Evolutionary conservation across 129 eudicot species (phyloP).

Genomic region (Dittrichia graveolens): DNA sequence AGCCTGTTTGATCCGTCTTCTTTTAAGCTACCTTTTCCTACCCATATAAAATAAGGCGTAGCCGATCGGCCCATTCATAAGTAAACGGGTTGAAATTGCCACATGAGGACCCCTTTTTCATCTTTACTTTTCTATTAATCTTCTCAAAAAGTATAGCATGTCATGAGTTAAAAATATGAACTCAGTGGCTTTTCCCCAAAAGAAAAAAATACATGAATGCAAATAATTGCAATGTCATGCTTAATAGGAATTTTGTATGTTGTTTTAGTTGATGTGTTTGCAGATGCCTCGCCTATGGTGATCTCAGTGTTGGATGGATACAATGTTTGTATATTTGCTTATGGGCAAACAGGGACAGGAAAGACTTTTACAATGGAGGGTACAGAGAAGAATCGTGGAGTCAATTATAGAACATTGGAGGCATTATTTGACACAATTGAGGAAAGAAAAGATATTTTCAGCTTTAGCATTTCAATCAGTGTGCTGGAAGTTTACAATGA

Average conservation of each 20-base stretch:
- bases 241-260: conserved; percentile 21
- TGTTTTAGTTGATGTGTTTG: conserved; percentile 48
- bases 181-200: neutral
- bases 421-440: conserved; percentile 33
- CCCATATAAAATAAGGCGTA: neutral
- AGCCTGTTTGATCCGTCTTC: neutral
- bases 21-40: too few relatives aligned
- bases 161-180: neutral
- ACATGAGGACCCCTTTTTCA: neutral
- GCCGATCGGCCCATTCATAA: neutral
- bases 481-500: conserved; percentile 57
- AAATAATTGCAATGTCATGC: neutral
- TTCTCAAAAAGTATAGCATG: neutral
- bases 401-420: conserved; percentile 48
- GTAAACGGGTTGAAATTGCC: neutral
- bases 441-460: conserved; percentile 41
- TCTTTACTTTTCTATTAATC: neutral
- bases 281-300: conserved; percentile 50
- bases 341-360: conserved; percentile 55
- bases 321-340: conserved; percentile 53
- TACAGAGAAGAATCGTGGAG: conserved; percentile 47
- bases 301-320: conserved; percentile 53
- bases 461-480: conserved; percentile 37
- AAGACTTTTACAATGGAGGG: conserved; percentile 62
- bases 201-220: neutral